Evolutionary conservation across 768 basidiomycete species (phyloP).

Genomic region (Lyophyllum decastes): DNA sequence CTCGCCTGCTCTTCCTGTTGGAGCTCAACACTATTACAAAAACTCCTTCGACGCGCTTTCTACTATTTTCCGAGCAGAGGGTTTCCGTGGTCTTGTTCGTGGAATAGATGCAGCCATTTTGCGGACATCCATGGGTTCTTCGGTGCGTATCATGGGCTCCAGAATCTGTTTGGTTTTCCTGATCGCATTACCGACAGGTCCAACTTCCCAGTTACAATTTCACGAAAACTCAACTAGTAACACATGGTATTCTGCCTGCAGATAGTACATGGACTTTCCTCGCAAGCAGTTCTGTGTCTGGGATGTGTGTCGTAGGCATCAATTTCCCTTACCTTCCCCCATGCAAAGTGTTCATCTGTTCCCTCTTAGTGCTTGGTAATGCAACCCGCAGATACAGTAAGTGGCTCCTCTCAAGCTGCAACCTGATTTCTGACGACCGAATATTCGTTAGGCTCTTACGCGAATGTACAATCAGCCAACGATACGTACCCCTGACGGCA

Average conservation of each 20-base stretch:
- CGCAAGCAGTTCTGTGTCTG: slow-evolving; percentile 85
- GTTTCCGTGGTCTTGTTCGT: slow-evolving; percentile 77
- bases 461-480: slow-evolving; percentile 97
- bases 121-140: slow-evolving; percentile 93
- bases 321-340: not conserved
- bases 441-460: slow-evolving; percentile 65
- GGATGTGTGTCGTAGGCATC: slow-evolving; percentile 81
- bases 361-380: slow-evolving; percentile 74
- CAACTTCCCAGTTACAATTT: slow-evolving; percentile 97
- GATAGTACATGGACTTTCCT: slow-evolving; percentile 88
- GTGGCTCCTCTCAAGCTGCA: slow-evolving; percentile 4
- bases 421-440: slow-evolving; percentile 7
- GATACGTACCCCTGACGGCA: slow-evolving; percentile 66
- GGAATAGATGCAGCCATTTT: slow-evolving; percentile 94
- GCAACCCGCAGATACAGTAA: slow-evolving; percentile 92
- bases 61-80: slow-evolving; percentile 79
- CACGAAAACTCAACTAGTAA: slow-evolving; percentile 80
- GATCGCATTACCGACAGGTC: slow-evolving; percentile 46
- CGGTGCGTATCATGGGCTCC: slow-evolving; percentile 41
- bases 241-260: slow-evolving; percentile 65
- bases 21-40: slow-evolving; percentile 92
- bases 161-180: not conserved
- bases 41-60: slow-evolving; percentile 78
- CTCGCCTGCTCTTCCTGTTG: slow-evolving; percentile 92
- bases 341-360: not conserved